Conservation (phyloP, 768 basidiomycete species). For the Tylopilus intermedius region DNA sequence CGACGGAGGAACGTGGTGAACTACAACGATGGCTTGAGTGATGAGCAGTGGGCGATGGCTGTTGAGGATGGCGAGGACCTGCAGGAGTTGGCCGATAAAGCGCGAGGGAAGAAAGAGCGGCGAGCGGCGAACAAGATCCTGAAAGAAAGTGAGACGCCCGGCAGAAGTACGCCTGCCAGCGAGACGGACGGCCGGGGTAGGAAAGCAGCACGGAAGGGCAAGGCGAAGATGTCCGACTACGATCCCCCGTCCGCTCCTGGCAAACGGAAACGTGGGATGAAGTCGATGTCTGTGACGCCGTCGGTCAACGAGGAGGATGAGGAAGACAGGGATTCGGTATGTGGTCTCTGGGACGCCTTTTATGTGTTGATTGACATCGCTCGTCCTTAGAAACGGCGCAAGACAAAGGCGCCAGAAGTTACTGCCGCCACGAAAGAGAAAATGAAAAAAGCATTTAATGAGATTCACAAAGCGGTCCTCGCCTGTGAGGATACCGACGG, state of each 20-base stretch:
- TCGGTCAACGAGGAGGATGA: conserved; percentile 72
- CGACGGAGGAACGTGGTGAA: conserved; percentile 78
- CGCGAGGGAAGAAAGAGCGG: conserved; percentile 61
- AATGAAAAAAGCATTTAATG: conserved; percentile 81
- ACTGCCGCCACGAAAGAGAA: conserved; percentile 57
- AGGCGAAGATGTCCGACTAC: conserved; percentile 53
- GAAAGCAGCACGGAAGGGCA: conserved; percentile 51
- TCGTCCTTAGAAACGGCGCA: conserved; percentile 72
- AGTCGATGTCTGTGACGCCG: conserved; percentile 73
- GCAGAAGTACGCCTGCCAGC: conserved; percentile 59
- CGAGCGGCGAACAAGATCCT: conserved; percentile 55
- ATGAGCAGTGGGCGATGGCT: conserved; percentile 90
- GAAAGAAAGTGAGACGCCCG: conserved; percentile 56
- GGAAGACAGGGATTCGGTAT: conserved; percentile 67
- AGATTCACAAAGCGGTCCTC: conserved; percentile 69
- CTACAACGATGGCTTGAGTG: conserved; percentile 91
- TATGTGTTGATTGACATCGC: not conserved
- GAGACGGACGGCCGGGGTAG: conserved; percentile 55
- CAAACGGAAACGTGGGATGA: conserved; percentile 73
- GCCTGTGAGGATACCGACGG: conserved; percentile 68
- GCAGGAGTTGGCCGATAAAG: conserved; percentile 63
- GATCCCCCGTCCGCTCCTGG: conserved; percentile 40
- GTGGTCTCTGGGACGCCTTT: conserved; percentile 21
- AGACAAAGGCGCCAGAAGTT: conserved; percentile 60
- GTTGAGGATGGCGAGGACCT: conserved; percentile 80